These are phyloP conservation scores for Pterula multifida DNA, from an alignment of 1,284 basidiomycete species.

Conservation along the genomic window DNA sequence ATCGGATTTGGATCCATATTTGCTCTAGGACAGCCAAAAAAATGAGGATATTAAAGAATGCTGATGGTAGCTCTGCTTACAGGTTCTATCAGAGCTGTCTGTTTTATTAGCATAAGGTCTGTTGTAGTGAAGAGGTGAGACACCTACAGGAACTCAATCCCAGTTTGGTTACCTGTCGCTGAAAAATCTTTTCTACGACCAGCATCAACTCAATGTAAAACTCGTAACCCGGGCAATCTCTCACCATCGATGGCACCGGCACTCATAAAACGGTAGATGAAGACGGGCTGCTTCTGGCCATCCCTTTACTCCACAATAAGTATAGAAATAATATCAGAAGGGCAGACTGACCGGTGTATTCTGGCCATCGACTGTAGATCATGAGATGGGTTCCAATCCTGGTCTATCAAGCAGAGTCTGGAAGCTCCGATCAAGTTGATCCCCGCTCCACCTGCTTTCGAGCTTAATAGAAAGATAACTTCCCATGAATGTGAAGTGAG, in stretches of 20 bases:
- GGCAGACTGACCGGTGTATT: slow-evolving; percentile 70
- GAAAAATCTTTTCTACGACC: slow-evolving; percentile 78
- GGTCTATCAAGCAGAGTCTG: slow-evolving; percentile 76
- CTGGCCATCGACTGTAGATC: slow-evolving; percentile 97
- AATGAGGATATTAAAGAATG: slow-evolving; percentile 10
- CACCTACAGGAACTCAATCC: slow-evolving; percentile 77
- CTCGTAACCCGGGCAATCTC: too few species aligned
- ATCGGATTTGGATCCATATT: slow-evolving; percentile 55
- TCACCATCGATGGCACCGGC: slow-evolving; percentile 68
- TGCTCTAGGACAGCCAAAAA: slow-evolving; percentile 14
- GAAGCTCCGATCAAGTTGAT: slow-evolving; percentile 90
- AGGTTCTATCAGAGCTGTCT: slow-evolving; percentile 52
- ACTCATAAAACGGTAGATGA: slow-evolving; percentile 88
- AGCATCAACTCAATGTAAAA: background rate
- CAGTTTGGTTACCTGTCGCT: slow-evolving; percentile 93
- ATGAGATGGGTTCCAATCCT: slow-evolving; percentile 93
- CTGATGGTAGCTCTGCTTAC: slow-evolving; percentile 20
- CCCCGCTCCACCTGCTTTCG: slow-evolving; percentile 93
- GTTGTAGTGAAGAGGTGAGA: background rate
- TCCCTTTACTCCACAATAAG: slow-evolving; percentile 46
- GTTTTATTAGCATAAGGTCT: slow-evolving; percentile 7
- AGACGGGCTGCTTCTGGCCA: slow-evolving; percentile 87
- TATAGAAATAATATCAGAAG: too few species aligned
- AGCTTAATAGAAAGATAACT: slow-evolving; percentile 90
- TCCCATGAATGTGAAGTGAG: background rate